Percentiles rank a stretch among this genome's conserved stretches.
These are phyloP conservation scores for Spizellomyces punctatus DNA, from an alignment of 192 early-diverging fungal species.

Conservation along the genomic window DNA sequence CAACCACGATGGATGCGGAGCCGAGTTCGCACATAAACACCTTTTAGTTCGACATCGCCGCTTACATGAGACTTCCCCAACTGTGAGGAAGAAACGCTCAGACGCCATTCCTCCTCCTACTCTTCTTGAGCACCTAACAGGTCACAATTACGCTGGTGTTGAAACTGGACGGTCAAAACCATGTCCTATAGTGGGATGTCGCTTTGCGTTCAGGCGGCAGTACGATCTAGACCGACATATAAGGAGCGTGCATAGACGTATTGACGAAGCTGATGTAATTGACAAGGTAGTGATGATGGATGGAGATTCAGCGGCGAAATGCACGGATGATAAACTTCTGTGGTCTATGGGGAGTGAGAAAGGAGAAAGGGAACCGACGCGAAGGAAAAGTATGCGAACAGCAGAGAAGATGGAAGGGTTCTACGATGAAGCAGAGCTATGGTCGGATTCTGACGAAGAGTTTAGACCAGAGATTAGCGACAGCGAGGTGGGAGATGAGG, in stretches of 20 bases:
- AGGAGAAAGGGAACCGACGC: no score
- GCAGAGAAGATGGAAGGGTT: no score
- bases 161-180: conserved; percentile 6
- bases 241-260: conserved; percentile 26
- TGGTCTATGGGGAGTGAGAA: no score
- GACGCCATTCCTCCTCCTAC: conserved; percentile 23
- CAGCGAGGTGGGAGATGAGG: no score
- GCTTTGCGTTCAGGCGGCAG: conserved; percentile 14
- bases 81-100: conserved; percentile 12
- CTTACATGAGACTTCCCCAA: conserved; percentile 4
- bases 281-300: no score
- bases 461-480: no score
- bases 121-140: conserved; percentile 18
- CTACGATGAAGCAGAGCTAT: no score
- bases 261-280: no score
- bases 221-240: conserved; percentile 30
- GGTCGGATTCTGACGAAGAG: no score
- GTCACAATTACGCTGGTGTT: conserved; percentile 11
- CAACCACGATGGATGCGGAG: conserved; percentile 10
- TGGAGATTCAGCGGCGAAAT: no score
- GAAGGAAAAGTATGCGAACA: no score
- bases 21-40: conserved; percentile 25
- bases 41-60: conserved; percentile 19
- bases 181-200: conserved; percentile 18
- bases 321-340: no score